Base-by-base conservation (phyloP, 108 stramenopile genomes). In the Nitzschia putrida region DNA sequence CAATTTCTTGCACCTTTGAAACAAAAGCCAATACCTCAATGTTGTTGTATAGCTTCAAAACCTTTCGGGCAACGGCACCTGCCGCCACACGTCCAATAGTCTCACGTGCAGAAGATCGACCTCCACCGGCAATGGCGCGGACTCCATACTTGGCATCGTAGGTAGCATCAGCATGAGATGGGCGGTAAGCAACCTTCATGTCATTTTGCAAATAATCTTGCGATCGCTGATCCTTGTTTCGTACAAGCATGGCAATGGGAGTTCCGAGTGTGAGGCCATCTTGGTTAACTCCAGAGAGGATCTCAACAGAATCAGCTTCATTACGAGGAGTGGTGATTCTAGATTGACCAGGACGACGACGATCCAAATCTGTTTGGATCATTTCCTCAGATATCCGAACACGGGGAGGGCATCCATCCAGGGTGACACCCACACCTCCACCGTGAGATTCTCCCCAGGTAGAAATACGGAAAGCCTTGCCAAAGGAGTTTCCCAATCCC, bases 381-480 rank as follows among this genome's bases (percentile, higher is more conserved):
- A 96, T 96, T 47, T 92, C 93, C 25, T 85, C 69, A 10, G 91
- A 91, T 40, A 99, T 64, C 22, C 79, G 88, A 45, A 99, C 72
- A 49, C 96, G 86, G 22, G 98, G 97, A 21, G 99, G 99, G 67
- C 95, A 96, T 21, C 98, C 98, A 80, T 99, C 99, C 16, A 99
- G 67, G 12, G 81, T 89, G 11, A 97, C 97, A 66, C 99, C 99
- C 13, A 99, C 97, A 26, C 94, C 97, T 40, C 93, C 95, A 2
- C 97, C 97, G 70, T 99, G 99, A 61, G 96, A 97, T 84, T 99
- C 99, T 21, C 98, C 99, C 87, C 92, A 99, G 20, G 99, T 98
- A 52, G 96, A 95, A 58, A 98, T 97, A 60, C 97, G 95, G 71
- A 99, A 98, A 61, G 93, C 64, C 12, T 91, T 83, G n/a, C 99